Base-by-base conservation (phyloP, 2,329 filamentous ascomycete species). In the Metarhizium humberi region DNA sequence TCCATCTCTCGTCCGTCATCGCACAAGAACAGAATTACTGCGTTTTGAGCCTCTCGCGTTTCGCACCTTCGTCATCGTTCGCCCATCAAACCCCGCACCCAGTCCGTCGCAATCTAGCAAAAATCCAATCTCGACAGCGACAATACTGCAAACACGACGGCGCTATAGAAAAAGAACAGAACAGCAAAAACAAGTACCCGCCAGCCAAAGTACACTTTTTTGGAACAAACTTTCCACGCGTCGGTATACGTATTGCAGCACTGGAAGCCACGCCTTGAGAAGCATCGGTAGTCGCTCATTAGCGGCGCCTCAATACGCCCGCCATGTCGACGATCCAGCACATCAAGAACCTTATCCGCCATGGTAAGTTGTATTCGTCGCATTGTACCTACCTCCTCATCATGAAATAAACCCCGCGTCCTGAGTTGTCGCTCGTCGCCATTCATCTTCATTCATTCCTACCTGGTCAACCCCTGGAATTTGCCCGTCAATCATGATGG, bases 341-440 rank as follows among this genome's bases (percentile, higher is more conserved):
- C 70, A 83, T 96, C 66, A 96, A 97, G 76, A 96, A 96, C 74
- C 95, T 97, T 74, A 94, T 97, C 74, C 89, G 92, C 62, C 92
- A 96, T 78, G 92, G 82, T 85, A 75, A 13, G 38, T 16, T 55
- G 76, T 66, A 42, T 55, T 48, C 38, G 45, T 49, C 50, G 49
- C 48, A 53, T 40, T 20, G 20, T 42, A 20, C 16, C 18, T 34
- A 14, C 38, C 40, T 18, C 16, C 14, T 6, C 40, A n/a, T n/a
- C 40, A 46, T 46, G 43, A 34, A n/a, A 51, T 25, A 25, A 25
- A 42, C 11, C 34, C 11, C 36, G 30, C 18, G 36, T 10, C 18
- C 30, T 25, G 34, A 25, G 25, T 25, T 25, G 25, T 25, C 4
- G 3, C 3, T 25, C 25, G 25, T 25, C 25, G 25, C 25, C 25